These are phyloP conservation scores for Mortierella antarctica DNA, from an alignment of 192 early-diverging fungal genomes.

Conservation along the genomic window DNA sequence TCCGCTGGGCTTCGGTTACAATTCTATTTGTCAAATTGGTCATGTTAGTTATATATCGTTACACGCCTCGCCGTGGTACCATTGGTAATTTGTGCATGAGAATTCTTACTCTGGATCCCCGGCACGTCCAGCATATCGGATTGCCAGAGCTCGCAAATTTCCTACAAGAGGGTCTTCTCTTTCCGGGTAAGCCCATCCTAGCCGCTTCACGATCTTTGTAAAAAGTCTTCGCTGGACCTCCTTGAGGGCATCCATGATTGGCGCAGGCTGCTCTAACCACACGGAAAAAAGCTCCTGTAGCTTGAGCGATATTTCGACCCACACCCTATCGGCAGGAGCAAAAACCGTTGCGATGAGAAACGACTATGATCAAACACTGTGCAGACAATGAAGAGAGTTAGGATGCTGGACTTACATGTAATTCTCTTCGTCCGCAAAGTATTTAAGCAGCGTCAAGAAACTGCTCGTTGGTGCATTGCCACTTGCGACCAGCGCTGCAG, in stretches of 20 bases:
- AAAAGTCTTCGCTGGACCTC: slow-evolving; percentile 65
- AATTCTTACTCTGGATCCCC: slow-evolving; percentile 60
- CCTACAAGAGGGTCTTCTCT: slow-evolving; percentile 66
- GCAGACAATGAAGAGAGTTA: not conserved
- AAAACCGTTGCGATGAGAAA: not conserved
- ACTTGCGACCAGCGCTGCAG: slow-evolving; percentile 78
- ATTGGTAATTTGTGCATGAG: not conserved
- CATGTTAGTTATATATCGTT: not conserved
- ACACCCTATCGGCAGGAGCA: slow-evolving; percentile 39
- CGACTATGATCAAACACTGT: not conserved
- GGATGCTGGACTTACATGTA: slow-evolving; percentile 67
- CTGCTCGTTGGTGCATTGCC: slow-evolving; percentile 80
- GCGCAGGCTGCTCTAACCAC: slow-evolving; percentile 66
- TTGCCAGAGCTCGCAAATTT: slow-evolving; percentile 72
- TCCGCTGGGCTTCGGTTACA: slow-evolving; percentile 70
- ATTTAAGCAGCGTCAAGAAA: slow-evolving; percentile 78
- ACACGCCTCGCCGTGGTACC: not conserved
- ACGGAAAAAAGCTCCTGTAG: slow-evolving; percentile 67
- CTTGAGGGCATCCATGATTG: slow-evolving; percentile 66
- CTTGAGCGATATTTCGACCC: slow-evolving; percentile 66
- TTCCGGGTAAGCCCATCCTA: slow-evolving; percentile 65
- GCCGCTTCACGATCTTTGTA: slow-evolving; percentile 58
- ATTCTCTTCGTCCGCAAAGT: slow-evolving; percentile 81
- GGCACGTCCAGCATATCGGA: slow-evolving; percentile 69
- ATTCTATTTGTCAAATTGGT: slow-evolving; percentile 53